A percentile compares a stretch with the other conserved stretches of the same genome.
phyloP scores from a whole-genome alignment of 2,329 filamentous ascomycete genomes.

The Fusarium haematococcum region DNA sequence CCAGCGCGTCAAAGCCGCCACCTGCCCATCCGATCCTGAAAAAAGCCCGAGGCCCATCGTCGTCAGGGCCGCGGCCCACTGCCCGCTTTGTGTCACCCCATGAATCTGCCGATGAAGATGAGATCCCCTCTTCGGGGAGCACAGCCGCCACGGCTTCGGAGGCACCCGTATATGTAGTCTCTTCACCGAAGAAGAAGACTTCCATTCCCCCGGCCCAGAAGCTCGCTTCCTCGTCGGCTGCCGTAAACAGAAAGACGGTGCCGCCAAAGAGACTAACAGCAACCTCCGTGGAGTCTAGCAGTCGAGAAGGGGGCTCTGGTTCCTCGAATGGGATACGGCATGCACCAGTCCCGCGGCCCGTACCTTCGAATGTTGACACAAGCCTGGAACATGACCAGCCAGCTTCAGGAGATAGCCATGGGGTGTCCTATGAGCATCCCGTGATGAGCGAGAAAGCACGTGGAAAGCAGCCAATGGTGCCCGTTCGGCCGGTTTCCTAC shows the following conservation, averaged over 20 bases:
- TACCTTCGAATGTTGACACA: constrained; percentile 46
- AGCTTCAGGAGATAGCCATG: constrained; percentile 10
- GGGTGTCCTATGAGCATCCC: constrained; percentile 11
- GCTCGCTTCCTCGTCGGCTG: constrained; percentile 58
- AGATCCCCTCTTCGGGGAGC: constrained; percentile 57
- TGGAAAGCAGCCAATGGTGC: constrained; percentile 59
- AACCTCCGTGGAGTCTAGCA: constrained; percentile 45
- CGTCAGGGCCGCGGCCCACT: constrained; percentile 66
- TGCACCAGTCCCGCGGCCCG: constrained; percentile 39
- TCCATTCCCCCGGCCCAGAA: constrained; percentile 47
- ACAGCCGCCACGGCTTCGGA: constrained; percentile 50
- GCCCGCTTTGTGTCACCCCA: constrained; percentile 70
- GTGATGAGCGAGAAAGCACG: constrained; percentile 59
- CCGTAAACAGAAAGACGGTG: constrained; percentile 59
- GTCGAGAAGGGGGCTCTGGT: constrained; percentile 47
- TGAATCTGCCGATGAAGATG: constrained; percentile 59
- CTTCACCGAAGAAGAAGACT: constrained; percentile 47
- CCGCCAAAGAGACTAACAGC: constrained; percentile 55
- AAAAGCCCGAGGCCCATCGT: constrained; percentile 66
- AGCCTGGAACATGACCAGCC: constrained; percentile 12
- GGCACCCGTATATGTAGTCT: constrained; percentile 42
- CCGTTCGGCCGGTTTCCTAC: constrained; percentile 27
- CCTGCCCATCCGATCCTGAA: constrained; percentile 70
- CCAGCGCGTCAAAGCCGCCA: constrained; percentile 57
- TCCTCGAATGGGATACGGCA: constrained; percentile 38